Base-by-base conservation (phyloP, 352 stramenopile species). In the Pythium oligandrum region DNA sequence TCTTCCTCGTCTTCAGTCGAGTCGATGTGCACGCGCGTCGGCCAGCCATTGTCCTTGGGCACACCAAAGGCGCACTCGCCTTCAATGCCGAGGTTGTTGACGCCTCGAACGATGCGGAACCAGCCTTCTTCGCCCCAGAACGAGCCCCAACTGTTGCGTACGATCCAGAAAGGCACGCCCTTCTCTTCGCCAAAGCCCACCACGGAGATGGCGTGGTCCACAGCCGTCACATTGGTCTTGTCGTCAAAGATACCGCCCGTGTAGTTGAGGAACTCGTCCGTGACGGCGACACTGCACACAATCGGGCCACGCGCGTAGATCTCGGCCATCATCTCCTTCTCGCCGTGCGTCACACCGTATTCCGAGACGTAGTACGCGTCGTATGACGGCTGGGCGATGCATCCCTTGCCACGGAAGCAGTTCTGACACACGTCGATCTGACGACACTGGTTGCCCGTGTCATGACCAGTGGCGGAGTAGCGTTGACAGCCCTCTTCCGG, bases 71-170 rank as follows among this genome's bases (percentile, higher is more conserved):
- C 78, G 66, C 93, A 98, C 59, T 97, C 76, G 12, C 72, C 83
- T 64, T 98, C 93, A n/a, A 98, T 92, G 8, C 90, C 86, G 5
- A 97, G 65, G 67, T 97, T 96, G 86, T 98, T 97, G 17, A 86
- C 71, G 9, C 93, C 93, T 34, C 88, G 78, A 31, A 93, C 57
- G 55, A 99, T 66, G 12, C 94, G 82, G 74, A 98, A 97, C 82
- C 90, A 99, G 44, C 96, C 96, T 46, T 97, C 79, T 72, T 98
- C 92, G 34, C 96, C 96, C 95, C 95, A 98, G 71, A 86, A 92
- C 55, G 86, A 88, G 2, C 93, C 96, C 93, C 97, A 83, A 69
- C 84, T 86, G 92, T 99, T 98, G 46, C 97, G 90, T 40, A 98
- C 77, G 60, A 98, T 93, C 96, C 96, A 99, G 70, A 89, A 99